Percentiles rank a stretch among this genome's conserved stretches.
These are phyloP conservation scores for Buddleja alternifolia DNA, from an alignment of 257 asterid species.

Conservation along the genomic window DNA sequence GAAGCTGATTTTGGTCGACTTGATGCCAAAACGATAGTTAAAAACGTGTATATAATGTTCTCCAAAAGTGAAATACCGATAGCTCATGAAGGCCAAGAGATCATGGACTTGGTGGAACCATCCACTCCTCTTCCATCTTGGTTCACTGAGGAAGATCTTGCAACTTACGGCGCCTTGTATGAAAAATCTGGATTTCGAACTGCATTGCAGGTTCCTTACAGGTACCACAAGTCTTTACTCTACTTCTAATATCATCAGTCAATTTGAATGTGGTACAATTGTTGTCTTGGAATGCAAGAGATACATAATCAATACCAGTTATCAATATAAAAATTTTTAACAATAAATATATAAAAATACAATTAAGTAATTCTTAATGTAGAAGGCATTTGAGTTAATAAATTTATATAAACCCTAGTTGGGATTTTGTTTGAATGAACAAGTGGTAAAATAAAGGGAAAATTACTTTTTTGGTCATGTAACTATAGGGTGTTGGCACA, in stretches of 20 bases:
- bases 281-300: too few relatives aligned
- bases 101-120: slow-evolving; percentile 77
- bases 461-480: too few relatives aligned
- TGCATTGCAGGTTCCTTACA: slow-evolving; percentile 75
- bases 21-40: slow-evolving; percentile 70
- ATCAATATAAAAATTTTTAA: too few relatives aligned
- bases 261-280: too few relatives aligned
- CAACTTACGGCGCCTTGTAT: slow-evolving; percentile 57
- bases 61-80: slow-evolving; percentile 68
- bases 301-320: too few relatives aligned
- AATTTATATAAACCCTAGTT: too few relatives aligned
- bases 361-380: too few relatives aligned
- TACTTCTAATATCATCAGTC: background rate
- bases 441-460: too few relatives aligned
- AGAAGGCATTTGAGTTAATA: too few relatives aligned
- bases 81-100: slow-evolving; percentile 67
- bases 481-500: too few relatives aligned
- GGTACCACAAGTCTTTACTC: slow-evolving; percentile 38
- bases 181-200: slow-evolving; percentile 73
- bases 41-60: slow-evolving; percentile 70
- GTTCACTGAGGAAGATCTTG: slow-evolving; percentile 75
- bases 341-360: too few relatives aligned
- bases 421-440: too few relatives aligned
- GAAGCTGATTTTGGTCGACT: slow-evolving; percentile 82
- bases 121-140: slow-evolving; percentile 67